phyloP scores from a whole-genome alignment of 805 yeast species.

The Barnettozyma siamensis region DNA sequence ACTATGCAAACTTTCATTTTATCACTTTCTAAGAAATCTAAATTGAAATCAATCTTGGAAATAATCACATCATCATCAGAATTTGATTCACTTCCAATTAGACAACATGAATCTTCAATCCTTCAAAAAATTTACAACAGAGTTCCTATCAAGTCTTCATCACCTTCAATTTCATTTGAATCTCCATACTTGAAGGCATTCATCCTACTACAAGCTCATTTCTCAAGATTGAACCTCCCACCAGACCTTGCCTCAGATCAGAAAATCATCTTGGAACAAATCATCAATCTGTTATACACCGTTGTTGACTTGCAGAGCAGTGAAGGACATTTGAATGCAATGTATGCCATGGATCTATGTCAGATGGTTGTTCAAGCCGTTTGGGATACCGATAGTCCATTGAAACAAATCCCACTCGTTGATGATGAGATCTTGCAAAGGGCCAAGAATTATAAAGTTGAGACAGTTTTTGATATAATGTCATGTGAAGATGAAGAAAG shows the following conservation, averaged over 20 bases:
- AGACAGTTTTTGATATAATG: constrained; percentile 75
- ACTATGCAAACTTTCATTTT: constrained; percentile 59
- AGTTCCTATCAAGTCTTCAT: constrained; percentile 55
- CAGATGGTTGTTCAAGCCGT: constrained; percentile 87
- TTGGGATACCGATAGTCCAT: constrained; percentile 75
- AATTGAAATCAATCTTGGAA: constrained; percentile 57
- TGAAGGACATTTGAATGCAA: constrained; percentile 73
- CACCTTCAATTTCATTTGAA: constrained; percentile 23
- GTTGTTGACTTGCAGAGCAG: constrained; percentile 71
- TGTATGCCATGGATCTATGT: constrained; percentile 77
- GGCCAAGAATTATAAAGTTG: constrained; percentile 51
- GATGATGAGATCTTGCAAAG: constrained; percentile 43
- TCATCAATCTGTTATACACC: constrained; percentile 53
- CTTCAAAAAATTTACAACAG: constrained; percentile 48
- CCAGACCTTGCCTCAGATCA: constrained; percentile 58
- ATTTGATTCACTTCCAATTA: constrained; percentile 59
- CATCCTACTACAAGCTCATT: constrained; percentile 73
- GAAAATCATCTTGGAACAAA: constrained; percentile 41
- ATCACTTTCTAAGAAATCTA: constrained; percentile 49
- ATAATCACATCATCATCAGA: constrained; percentile 64
- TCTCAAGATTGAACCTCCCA: constrained; percentile 59
- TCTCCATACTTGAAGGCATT: constrained; percentile 67
- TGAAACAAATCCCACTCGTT: constrained; percentile 77
- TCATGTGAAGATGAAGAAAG: constrained; percentile 68
- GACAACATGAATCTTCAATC: constrained; percentile 50